Evolutionary conservation across 106 monocot genomes (phyloP).

Genomic region (Dendrobium catenatum): DNA sequence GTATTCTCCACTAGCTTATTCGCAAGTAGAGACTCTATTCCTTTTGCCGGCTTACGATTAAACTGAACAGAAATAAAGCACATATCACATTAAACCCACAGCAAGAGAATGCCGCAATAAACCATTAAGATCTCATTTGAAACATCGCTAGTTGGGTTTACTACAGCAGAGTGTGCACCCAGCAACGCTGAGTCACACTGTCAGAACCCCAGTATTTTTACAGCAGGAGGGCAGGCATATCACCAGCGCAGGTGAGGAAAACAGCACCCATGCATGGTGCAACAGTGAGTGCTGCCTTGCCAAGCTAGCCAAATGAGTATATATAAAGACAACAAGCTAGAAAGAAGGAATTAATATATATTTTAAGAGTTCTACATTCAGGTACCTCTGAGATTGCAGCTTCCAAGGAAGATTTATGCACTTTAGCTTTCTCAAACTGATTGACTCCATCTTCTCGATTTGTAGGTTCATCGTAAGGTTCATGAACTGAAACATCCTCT

Average conservation of each 20-base stretch:
- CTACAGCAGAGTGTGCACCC: background rate
- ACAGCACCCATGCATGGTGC: background rate
- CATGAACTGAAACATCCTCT: conserved; percentile 39
- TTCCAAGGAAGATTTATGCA: conserved; percentile 93
- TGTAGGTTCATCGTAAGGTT: conserved; percentile 36
- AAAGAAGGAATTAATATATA: background rate
- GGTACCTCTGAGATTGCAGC: conserved; percentile 81
- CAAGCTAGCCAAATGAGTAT: background rate
- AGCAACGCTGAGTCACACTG: background rate
- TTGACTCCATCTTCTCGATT: conserved; percentile 52
- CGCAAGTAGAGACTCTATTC: conserved; percentile 68
- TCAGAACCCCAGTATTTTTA: background rate
- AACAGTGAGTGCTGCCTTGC: background rate
- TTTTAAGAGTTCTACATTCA: background rate
- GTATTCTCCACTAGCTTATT: conserved; percentile 81
- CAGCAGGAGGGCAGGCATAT: background rate
- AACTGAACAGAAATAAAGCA: conserved; percentile 38
- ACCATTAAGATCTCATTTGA: background rate
- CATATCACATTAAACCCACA: background rate
- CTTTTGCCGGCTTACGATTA: conserved; percentile 81
- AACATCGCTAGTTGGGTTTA: background rate
- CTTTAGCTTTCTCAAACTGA: conserved; percentile 94
- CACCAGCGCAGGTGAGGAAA: background rate
- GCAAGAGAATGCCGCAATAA: background rate
- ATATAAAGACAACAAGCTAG: background rate